Conservation (phyloP, 2,329 filamentous ascomycete genomes). For the Xylaria arbuscula region DNA sequence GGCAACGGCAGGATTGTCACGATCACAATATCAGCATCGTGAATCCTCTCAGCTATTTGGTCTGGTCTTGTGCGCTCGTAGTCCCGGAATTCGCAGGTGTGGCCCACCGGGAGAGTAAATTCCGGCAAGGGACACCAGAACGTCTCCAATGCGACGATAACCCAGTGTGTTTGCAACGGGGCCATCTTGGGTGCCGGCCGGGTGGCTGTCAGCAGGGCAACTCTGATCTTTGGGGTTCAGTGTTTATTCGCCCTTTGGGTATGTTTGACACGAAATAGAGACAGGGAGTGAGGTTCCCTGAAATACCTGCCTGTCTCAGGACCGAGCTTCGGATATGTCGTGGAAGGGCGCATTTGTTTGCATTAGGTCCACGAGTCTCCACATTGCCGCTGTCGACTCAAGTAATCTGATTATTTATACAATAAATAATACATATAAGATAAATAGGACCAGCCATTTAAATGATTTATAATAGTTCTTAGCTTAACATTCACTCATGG, state of each 20-base stretch:
- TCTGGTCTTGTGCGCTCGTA: slow-evolving; percentile 45
- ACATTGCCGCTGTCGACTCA: neutral
- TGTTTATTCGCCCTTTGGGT: neutral
- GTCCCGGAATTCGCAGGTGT: slow-evolving; percentile 49
- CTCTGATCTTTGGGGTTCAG: neutral
- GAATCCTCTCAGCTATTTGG: slow-evolving; percentile 48
- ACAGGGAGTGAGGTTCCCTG: neutral
- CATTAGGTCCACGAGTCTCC: slow-evolving; percentile 9
- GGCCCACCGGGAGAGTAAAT: slow-evolving; percentile 46
- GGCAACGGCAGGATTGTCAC: slow-evolving; percentile 50
- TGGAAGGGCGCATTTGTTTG: slow-evolving; percentile 28
- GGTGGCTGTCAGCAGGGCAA: neutral
- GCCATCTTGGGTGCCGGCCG: slow-evolving; percentile 19
- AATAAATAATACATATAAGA: neutral
- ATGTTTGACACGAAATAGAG: neutral
- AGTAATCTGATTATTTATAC: neutral
- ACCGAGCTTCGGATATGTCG: slow-evolving; percentile 23
- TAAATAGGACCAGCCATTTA: neutral
- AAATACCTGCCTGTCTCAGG: slow-evolving; percentile 7
- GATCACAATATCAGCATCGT: slow-evolving; percentile 53
- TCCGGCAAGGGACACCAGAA: slow-evolving; percentile 48
- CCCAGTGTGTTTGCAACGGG: slow-evolving; percentile 43
- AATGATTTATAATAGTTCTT: neutral
- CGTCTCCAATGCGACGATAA: slow-evolving; percentile 52
- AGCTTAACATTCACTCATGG: too few relatives aligned